phyloP scores from a whole-genome alignment of 1,284 basidiomycete species.

The Agroathelia rolfsii region DNA sequence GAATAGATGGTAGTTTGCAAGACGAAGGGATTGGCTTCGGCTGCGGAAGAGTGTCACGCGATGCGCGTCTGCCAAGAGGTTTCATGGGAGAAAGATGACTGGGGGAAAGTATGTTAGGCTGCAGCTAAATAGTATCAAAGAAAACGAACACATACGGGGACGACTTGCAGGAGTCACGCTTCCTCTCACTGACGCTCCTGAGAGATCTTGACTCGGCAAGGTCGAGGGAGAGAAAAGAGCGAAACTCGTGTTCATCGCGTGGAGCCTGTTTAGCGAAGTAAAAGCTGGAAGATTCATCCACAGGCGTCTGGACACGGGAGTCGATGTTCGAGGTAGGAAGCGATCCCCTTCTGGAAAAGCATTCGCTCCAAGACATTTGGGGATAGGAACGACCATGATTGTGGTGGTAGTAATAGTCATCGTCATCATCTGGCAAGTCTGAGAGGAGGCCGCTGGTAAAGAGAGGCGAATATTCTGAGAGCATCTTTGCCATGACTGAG shows the following conservation, averaged over 20 bases:
- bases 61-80: no score
- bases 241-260: conserved; percentile 28
- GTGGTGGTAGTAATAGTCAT: conserved; percentile 14
- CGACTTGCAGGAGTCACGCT: no score
- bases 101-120: no score
- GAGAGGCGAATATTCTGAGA: conserved; percentile 50
- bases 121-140: no score
- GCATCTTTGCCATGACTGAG: no score
- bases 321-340: conserved; percentile 22
- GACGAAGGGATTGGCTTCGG: no score
- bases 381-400: background rate
- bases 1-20: no score
- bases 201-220: conserved; percentile 45
- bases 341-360: conserved; percentile 23
- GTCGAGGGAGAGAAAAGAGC: conserved; percentile 50
- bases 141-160: no score
- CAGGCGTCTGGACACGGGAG: background rate
- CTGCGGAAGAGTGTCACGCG: no score
- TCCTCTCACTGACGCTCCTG: no score
- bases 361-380: background rate
- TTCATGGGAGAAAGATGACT: no score
- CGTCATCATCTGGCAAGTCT: conserved; percentile 23
- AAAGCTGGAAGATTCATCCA: conserved; percentile 27
- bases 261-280: conserved; percentile 41
- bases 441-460: conserved; percentile 51